Base-by-base conservation (phyloP, 2,329 filamentous ascomycete genomes). In the Graphilbum sp. region DNA sequence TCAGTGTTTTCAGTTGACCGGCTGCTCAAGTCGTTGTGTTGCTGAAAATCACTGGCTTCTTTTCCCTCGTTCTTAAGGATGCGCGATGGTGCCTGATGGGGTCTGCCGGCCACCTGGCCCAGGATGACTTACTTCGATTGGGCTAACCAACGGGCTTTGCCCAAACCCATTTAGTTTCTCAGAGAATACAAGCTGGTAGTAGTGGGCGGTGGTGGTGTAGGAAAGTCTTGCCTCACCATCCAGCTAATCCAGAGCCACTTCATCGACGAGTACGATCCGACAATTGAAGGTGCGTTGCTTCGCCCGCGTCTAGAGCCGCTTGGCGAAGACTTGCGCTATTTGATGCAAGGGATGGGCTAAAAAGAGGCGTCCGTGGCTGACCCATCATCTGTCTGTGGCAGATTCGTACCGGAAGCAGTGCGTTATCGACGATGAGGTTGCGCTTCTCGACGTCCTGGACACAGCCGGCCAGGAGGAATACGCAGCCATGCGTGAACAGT, bases 401-500 rank as follows among this genome's bases (percentile, higher is more conserved):
- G 90, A 98, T 58, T 96, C 90, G 46, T 98, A 98, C 71, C 86
- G 90, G 67, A 98, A 98, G 79, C 90, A 96, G 72, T 96, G 90
- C 60, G 79, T 94, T 51, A 93, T 98, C 59, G 90, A 98, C 58
- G 90, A 96, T 52, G 90, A 98, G 64, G 86, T 95, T 49, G 90
- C 90, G 37, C 74, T 98, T 43, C 80, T 98, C 60, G 90, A 98
- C 61, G 90, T 98, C 46, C 79, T 96, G 58, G 90, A 98, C 62
- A 98, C 90, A 39, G 90, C 90, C 45, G 90, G 90, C 43, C 90
- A 98, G 62, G 90, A 98, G 64, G 90, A 98, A 66, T 98, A 96
- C 68, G 94, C 87, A 41, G 90, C 90, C 38, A 96, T 98, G 90
- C 75, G 90, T 56, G 90, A 98, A 67, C 90, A 96, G 65, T 98